Base-by-base conservation (phyloP, 768 basidiomycete species). In the Auriscalpium orientale region DNA sequence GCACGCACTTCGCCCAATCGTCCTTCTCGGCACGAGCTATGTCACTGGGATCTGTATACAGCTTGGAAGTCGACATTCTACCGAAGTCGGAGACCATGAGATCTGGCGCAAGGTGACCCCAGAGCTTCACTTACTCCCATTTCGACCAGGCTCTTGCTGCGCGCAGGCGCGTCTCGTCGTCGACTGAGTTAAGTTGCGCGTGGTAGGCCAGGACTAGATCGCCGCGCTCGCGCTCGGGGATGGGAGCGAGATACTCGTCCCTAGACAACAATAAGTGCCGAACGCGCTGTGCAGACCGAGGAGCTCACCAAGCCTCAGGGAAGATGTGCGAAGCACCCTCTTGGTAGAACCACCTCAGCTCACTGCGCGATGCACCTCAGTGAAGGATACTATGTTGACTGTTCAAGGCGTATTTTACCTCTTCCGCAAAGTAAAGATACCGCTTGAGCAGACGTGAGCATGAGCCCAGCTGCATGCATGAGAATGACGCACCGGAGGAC, bases 291-390 rank as follows among this genome's bases (percentile, higher is more conserved):
- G 18, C 22, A 52, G 51, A 33, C 47, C 34, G 8, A n/a, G 35
- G 37, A 34, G 7, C 37, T 38, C 62, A 90, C 91, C 91, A 95
- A 62, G 91, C 90, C 70, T 92, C 89, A 0, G 91, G 90, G 76
- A 92, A 93, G 34, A 91, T 69, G 66, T 87, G 84, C 5, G 85
- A 85, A 11, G 89, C 72, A 13, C 91, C 91, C 2, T 89, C 81
- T 73, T 94, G 92, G 70, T 95, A 97, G 76, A 97, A 95, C 76
- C 94, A 98, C 18, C 80, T 78, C 43, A 97, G 79, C 70, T 98
- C 94, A 62, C 84, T 75, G 36, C 35, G 21, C 10, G 15, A 16
- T 5, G 28, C 28, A 7, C 28, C 7, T 28, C 28, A 28, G 28
- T 28, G 5, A 7, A 28, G 28, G 28, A 7, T 28, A 28, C 28